Base-by-base conservation (phyloP, 345 rosid species). In the Moringa oleifera region DNA sequence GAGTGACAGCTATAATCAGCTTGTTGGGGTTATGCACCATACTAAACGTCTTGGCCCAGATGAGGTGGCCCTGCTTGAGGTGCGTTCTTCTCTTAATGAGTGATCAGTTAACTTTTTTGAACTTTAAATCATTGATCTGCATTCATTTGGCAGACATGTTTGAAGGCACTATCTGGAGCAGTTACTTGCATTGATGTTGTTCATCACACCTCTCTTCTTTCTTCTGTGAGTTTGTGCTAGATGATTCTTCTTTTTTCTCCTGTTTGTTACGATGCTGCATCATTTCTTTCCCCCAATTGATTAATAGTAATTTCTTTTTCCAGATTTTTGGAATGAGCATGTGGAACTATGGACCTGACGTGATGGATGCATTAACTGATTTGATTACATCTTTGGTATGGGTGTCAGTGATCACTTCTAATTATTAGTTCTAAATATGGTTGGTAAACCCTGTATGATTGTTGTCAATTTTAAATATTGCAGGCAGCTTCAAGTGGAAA, bases 401-500 rank as follows among this genome's bases (percentile, higher is more conserved):
- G 60, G 20, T 21, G 36, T 55, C 73, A 67, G 7, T 16, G 25
- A 13, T 23, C 56, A 23, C 23, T 18, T 49, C 6, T 4, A 23
- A 12, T 24, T 24, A 12, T 18, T 18, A 45, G 57, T 59, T 47
- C 22, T 37, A 15, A 41, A 16, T 20, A 22, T 28, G 62, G 2
- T 45, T 45, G 16, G 37, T 57, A 20, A 24, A 12, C 15, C 20
- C n/a, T 64, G 47, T 58, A 0, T 65, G 0, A 20, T 53, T 47
- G 21, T 23, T 68, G 51, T 21, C 53, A 13, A 37, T 70, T 25
- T 59, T 19, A 46, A 58, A 37, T 25, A 46, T 56, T 62, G 56
- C 81, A 91, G 97, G 98, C 96, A 72, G 81, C 76, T 55, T 78
- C 88, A 24, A 74, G 79, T 70, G 95, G 89, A 61, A 84, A 85